Conservation (phyloP, 257 asterid genomes). For the Petunia axillaris region DNA sequence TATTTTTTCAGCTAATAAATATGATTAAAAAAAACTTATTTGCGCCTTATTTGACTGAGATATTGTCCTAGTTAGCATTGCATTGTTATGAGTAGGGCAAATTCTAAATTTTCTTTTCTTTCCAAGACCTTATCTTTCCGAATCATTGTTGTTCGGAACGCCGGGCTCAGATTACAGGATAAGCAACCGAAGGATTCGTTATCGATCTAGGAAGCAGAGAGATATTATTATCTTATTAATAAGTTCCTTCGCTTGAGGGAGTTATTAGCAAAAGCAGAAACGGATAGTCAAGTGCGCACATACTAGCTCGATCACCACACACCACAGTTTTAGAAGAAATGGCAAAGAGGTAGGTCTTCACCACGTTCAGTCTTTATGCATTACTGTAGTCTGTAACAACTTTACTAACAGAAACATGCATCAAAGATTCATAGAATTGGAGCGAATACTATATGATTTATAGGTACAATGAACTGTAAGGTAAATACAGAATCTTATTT, state of each 20-base stretch:
- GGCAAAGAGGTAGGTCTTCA: neutral
- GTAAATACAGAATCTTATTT: slow-evolving; percentile 37
- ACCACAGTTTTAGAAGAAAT: neutral
- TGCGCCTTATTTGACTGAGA: too few relatives aligned
- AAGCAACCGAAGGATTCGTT: too few relatives aligned
- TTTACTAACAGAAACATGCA: neutral
- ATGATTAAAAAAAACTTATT: too few relatives aligned
- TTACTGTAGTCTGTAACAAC: neutral
- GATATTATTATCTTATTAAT: too few relatives aligned
- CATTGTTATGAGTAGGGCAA: too few relatives aligned
- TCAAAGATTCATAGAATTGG: neutral
- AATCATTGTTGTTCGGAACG: too few relatives aligned
- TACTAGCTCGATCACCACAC: neutral
- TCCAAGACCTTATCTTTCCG: too few relatives aligned
- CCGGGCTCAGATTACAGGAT: too few relatives aligned
- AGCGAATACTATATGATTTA: slow-evolving; percentile 7
- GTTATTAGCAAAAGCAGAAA: neutral
- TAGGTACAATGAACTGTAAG: slow-evolving; percentile 11
- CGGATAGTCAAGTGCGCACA: neutral
- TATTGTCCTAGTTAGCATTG: neutral
- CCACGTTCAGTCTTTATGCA: neutral
- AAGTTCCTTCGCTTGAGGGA: too few relatives aligned
- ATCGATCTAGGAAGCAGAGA: too few relatives aligned
- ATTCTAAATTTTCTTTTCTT: too few relatives aligned
- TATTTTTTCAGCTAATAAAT: too few relatives aligned